Conservation (phyloP, 2,329 filamentous ascomycete species). For the Lanzia echinophila region DNA sequence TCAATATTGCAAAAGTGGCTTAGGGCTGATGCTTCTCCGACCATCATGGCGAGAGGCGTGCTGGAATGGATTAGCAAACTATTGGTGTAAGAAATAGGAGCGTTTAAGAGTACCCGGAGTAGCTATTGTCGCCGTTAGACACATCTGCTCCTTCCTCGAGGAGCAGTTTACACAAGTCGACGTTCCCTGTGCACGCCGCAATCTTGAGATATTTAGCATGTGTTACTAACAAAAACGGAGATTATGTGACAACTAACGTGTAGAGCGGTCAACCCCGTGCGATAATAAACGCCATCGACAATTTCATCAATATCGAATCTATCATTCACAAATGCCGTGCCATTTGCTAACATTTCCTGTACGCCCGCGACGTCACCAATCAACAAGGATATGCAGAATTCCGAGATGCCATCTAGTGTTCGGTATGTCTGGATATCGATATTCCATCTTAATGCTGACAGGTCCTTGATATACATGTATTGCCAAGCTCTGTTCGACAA, state of each 20-base stretch:
- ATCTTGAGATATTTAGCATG: neutral
- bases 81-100: too few relatives aligned
- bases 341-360: conserved; percentile 5
- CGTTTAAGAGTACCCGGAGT: too few relatives aligned
- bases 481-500: conserved; percentile 4
- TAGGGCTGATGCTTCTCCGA: too few relatives aligned
- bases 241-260: conserved; percentile 1
- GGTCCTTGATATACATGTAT: neutral
- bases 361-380: conserved; percentile 3
- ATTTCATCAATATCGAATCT: neutral
- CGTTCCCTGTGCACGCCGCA: neutral
- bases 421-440: conserved; percentile 5
- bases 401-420: neutral
- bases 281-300: neutral
- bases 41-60: too few relatives aligned
- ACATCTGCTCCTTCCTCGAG: neutral
- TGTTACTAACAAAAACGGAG: neutral
- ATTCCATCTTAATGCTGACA: conserved; percentile 1
- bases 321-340: conserved; percentile 4
- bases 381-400: neutral
- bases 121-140: neutral
- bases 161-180: neutral
- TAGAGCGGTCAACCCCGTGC: neutral
- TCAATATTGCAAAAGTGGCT: neutral
- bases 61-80: too few relatives aligned